Base-by-base conservation (phyloP, 2,329 filamentous ascomycete genomes). In the Pseudogymnoascus sp. region DNA sequence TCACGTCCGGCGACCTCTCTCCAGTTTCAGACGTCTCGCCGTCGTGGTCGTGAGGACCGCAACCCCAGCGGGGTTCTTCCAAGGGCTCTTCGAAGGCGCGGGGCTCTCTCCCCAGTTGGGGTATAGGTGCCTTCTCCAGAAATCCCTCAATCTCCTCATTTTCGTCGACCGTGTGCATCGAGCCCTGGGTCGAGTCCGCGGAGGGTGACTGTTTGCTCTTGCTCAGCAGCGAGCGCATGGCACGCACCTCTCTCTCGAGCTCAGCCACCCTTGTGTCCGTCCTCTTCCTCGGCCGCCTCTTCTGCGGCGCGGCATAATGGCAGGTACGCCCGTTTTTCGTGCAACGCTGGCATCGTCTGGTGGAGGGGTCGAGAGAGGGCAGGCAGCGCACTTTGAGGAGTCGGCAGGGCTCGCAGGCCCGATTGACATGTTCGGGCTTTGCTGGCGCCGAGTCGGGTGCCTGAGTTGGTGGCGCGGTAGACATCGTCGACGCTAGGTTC, bases 211-310 rank as follows among this genome's bases (percentile, higher is more conserved):
- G 47, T 25, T 62, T 61, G 47, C 61, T 64, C 25, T 58, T 54
- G 4, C 67, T 69, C 60, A 77, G 70, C 20, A 73, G 64, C 22
- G 71, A 66, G 16, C 71, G 63, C 73, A 76, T 74, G 2, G 70
- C 68, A 14, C 69, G 62, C 61, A 76, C 73, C 64, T 76, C 71
- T 60, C 68, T 66, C 64, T 76, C 74, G n/a, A 76, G 65, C 64
- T 76, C 73, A 6, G 74, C 71, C 18, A 76, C 74, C 38, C 74
- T 64, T 6, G 73, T 74, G 60, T 76, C 74, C n/a, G 74, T 76
- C 37, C 73, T 64, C 65, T 74, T 75, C 28, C 73, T 67, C 64
- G 73, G 72, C 63, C 73, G 74, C 37, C 73, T 66, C 65, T 69
- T 73, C 66, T 71, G 70, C 20, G 73, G 64, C 6, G 72, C 69